phyloP scores from a whole-genome alignment of 2,329 filamentous ascomycete species.

The Colletotrichum melonis region DNA sequence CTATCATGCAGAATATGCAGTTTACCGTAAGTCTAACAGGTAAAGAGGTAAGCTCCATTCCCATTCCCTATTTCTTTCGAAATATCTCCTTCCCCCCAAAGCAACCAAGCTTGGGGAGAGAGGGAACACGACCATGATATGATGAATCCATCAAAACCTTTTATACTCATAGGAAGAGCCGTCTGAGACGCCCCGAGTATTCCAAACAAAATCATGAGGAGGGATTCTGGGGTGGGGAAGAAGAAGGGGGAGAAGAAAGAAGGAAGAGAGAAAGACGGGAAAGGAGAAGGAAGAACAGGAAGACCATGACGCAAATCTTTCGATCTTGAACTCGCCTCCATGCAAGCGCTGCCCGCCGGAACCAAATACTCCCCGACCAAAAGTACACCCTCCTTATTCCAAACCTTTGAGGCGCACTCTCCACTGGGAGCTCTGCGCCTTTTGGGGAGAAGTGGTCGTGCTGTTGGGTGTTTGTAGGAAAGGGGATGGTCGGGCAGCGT shows the following conservation, averaged over 20 bases:
- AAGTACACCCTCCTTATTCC: not conserved
- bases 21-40: not conserved
- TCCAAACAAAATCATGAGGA: not conserved
- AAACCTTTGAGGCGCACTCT: not conserved
- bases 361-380: not conserved
- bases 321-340: constrained; percentile 28
- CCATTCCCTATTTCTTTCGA: not conserved
- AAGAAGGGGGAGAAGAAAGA: not conserved
- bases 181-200: constrained; percentile 52
- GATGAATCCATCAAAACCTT: constrained; percentile 54
- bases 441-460: not conserved
- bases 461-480: constrained; percentile 11
- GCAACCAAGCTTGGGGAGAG: not conserved
- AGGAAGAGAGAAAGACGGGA: no score
- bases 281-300: not conserved
- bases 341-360: not conserved
- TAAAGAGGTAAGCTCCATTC: not conserved
- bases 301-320: not conserved
- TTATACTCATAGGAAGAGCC: constrained; percentile 58
- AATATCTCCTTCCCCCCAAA: not conserved
- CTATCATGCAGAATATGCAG: not conserved
- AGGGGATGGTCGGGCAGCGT: not conserved
- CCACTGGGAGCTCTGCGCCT: constrained; percentile 24
- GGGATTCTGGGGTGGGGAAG: not conserved
- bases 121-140: constrained; percentile 39